Evolutionary conservation across 371 early-diverging fungal genomes (phyloP).

Genomic region (Saksenaea oblongispora): DNA sequence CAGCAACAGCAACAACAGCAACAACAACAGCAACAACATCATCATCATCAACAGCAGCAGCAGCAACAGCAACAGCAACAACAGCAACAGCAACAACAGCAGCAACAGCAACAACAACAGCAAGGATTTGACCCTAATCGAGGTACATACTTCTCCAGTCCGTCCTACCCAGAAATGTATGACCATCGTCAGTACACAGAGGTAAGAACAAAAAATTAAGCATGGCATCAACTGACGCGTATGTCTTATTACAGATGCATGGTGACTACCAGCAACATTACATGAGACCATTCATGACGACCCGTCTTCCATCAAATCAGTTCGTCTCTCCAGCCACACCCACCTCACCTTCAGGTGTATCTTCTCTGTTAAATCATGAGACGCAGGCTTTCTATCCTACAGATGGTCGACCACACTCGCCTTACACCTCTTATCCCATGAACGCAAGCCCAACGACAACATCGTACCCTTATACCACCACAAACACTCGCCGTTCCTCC

Average conservation of each 20-base stretch:
- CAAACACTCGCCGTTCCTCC: neutral
- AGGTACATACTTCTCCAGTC: neutral
- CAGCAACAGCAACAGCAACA: neutral
- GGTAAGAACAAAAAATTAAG: neutral
- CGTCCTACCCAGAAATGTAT: neutral
- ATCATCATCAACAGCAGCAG: neutral
- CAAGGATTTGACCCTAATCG: neutral
- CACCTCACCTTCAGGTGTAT: neutral
- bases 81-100: neutral
- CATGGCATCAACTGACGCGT: too few relatives aligned
- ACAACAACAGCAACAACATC: neutral
- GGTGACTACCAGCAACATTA: neutral
- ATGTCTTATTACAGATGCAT: constrained; percentile 3
- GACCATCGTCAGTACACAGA: constrained; percentile 1
- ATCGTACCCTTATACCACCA: neutral
- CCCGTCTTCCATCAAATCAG: neutral
- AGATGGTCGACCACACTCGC: neutral
- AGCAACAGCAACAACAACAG: constrained; percentile 10
- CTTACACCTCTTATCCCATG: neutral
- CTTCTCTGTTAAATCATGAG: neutral
- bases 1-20: constrained; percentile 5
- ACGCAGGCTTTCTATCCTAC: neutral
- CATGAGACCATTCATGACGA: neutral
- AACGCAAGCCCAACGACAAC: neutral
- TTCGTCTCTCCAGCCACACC: neutral